These are phyloP conservation scores for Blastobotrys aristatus DNA, from an alignment of 1,139 yeast species.

Conservation along the genomic window DNA sequence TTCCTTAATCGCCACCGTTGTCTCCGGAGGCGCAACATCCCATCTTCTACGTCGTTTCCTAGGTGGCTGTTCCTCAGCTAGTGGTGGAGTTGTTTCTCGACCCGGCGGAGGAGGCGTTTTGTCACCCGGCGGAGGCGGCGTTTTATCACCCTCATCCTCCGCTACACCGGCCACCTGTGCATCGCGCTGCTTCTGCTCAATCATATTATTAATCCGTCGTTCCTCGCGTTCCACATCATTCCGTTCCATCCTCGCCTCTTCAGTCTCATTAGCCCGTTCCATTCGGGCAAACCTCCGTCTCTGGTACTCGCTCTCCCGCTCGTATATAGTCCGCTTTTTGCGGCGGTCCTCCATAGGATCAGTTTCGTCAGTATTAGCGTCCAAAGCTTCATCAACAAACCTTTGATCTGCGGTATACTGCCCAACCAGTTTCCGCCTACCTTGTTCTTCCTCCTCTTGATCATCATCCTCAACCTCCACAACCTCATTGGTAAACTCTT, in stretches of 20 bases:
- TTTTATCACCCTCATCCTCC: conserved; percentile 18
- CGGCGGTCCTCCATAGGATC: conserved; percentile 37
- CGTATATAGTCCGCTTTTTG: conserved; percentile 32
- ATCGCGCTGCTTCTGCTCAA: conserved; percentile 23
- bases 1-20: conserved; percentile 24
- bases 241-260: conserved; percentile 30
- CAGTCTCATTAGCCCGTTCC: conserved; percentile 23
- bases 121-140: conserved; percentile 21
- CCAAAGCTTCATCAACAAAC: conserved; percentile 29
- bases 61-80: conserved; percentile 17
- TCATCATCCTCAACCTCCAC: conserved; percentile 8
- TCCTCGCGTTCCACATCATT: conserved; percentile 35
- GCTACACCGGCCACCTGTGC: conserved; percentile 9
- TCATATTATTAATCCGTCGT: conserved; percentile 26
- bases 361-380: conserved; percentile 35
- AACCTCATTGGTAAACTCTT: too few species aligned
- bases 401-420: conserved; percentile 33
- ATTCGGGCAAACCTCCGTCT: conserved; percentile 37
- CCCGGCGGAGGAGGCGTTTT: conserved; percentile 29
- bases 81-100: conserved; percentile 23
- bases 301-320: conserved; percentile 42
- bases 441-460: conserved; percentile 4
- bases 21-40: conserved; percentile 37
- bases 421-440: conserved; percentile 24
- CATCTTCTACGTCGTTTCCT: conserved; percentile 30